A percentile compares a stretch with the other conserved stretches of the same genome.
phyloP scores from a whole-genome alignment of 306 rosid genomes.

The Lagenaria siceraria region DNA sequence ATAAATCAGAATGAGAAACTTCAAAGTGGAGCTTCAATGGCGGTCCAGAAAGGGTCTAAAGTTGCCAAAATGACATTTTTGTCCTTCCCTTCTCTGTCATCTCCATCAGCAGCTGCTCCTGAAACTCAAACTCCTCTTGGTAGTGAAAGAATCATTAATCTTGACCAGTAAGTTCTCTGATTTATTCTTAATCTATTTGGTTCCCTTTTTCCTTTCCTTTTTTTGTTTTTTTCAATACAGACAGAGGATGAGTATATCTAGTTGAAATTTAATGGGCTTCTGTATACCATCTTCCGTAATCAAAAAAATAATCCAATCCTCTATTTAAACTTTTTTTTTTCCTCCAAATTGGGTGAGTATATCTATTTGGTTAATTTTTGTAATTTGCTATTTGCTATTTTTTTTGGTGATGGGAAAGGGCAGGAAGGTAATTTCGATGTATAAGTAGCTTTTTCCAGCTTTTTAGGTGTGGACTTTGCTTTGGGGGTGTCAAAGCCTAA shows the following conservation, averaged over 20 bases:
- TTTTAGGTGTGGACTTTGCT: conserved; percentile 9
- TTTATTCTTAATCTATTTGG: neutral
- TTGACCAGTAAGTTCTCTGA: conserved; percentile 51
- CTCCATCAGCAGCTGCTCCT: neutral
- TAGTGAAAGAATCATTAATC: conserved; percentile 37
- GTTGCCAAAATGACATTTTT: conserved; percentile 18
- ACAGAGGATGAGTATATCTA: neutral
- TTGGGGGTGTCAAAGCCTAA: neutral
- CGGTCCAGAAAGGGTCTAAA: conserved; percentile 2
- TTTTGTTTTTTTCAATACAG: neutral
- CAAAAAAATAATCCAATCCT: neutral
- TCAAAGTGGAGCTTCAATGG: neutral
- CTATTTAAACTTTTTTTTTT: too few species aligned
- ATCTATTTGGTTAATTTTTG: too few species aligned
- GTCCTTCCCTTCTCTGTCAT: conserved; percentile 16
- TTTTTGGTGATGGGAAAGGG: neutral
- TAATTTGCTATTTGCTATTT: too few species aligned
- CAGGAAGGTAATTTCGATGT: neutral
- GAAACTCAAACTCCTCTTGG: conserved; percentile 8
- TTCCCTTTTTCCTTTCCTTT: neutral
- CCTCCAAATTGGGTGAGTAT: too few species aligned
- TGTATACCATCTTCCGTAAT: neutral
- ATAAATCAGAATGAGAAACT: conserved; percentile 15
- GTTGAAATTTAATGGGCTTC: neutral
- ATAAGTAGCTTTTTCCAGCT: neutral